Percentiles rank a stretch among this genome's conserved stretches.
phyloP scores from a whole-genome alignment of 108 stramenopile species.

The Epipyxis sp. region DNA sequence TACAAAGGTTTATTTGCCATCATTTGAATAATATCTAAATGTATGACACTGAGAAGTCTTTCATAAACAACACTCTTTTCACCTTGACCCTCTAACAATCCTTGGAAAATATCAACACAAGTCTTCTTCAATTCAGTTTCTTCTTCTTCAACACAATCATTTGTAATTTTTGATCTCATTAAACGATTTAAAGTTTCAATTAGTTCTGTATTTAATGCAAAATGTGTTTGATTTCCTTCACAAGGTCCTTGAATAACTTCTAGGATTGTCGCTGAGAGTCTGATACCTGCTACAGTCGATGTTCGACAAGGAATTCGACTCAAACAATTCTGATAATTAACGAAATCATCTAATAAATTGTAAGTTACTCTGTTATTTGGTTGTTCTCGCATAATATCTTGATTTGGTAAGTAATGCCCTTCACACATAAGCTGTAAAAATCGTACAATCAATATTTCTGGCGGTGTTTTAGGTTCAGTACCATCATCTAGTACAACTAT shows the following conservation, averaged over 20 bases:
- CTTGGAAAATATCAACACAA: constrained; percentile 42
- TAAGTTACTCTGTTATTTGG: constrained; percentile 23
- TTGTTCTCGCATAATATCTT: constrained; percentile 49
- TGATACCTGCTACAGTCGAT: constrained; percentile 32
- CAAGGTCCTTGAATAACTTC: constrained; percentile 56
- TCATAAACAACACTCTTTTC: constrained; percentile 29
- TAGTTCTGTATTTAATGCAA: constrained; percentile 42
- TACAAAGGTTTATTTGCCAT: constrained; percentile 8
- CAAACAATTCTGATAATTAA: constrained; percentile 32
- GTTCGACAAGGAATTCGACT: constrained; percentile 33
- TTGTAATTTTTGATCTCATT: constrained; percentile 5
- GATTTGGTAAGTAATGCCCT: constrained; percentile 46
- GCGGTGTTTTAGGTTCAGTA: not conserved
- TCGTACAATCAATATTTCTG: constrained; percentile 36
- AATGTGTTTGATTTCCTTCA: constrained; percentile 38
- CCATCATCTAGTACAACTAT: not conserved
- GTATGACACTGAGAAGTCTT: constrained; percentile 41
- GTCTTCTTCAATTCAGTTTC: constrained; percentile 42
- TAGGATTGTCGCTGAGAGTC: constrained; percentile 38
- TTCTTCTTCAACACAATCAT: constrained; percentile 32
- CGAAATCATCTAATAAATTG: constrained; percentile 43
- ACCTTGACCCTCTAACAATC: constrained; percentile 42
- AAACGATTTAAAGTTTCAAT: constrained; percentile 45
- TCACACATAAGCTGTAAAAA: constrained; percentile 50
- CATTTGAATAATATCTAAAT: constrained; percentile 38